These are phyloP conservation scores for Dactylellina sp. DNA, from an alignment of 2,329 filamentous ascomycete species.

Conservation along the genomic window DNA sequence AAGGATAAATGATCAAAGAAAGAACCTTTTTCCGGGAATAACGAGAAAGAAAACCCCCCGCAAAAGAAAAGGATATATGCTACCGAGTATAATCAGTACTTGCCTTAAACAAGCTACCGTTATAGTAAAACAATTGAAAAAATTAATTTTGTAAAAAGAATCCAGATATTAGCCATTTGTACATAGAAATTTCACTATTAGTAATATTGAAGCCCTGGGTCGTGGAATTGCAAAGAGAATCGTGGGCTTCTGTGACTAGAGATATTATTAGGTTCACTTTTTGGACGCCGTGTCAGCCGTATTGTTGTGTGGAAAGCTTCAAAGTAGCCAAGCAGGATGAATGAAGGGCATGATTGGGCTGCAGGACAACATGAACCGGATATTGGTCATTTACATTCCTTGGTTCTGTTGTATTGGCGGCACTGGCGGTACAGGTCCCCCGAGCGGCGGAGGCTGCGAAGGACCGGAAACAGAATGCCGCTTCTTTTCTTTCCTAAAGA, in stretches of 20 bases:
- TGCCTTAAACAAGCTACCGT: constrained; percentile 38
- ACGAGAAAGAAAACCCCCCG: constrained; percentile 45
- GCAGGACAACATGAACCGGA: constrained; percentile 17
- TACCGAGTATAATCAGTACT: constrained; percentile 40
- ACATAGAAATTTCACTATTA: constrained; percentile 22
- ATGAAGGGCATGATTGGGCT: constrained; percentile 18
- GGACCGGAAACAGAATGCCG: constrained; percentile 58
- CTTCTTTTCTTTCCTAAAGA: constrained; percentile 60
- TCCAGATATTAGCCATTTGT: constrained; percentile 8
- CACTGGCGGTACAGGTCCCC: constrained; percentile 30
- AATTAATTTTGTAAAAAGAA: constrained; percentile 6
- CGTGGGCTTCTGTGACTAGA: neutral
- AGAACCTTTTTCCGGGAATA: no score
- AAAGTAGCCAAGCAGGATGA: constrained; percentile 2
- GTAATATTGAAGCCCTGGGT: constrained; percentile 27
- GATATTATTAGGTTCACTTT: neutral
- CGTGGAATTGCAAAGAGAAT: neutral
- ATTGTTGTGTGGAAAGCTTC: neutral
- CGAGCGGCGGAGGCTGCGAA: constrained; percentile 49
- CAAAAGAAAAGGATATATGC: constrained; percentile 38
- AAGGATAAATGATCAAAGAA: constrained; percentile 46
- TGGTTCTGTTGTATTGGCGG: constrained; percentile 24
- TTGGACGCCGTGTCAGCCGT: neutral
- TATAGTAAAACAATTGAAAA: constrained; percentile 39
- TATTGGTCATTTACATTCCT: constrained; percentile 13